Evolutionary conservation across 805 yeast genomes (phyloP), one percentile per base, ranked within the genome.

Genomic region (Grigorovia transvaalensis): DNA sequence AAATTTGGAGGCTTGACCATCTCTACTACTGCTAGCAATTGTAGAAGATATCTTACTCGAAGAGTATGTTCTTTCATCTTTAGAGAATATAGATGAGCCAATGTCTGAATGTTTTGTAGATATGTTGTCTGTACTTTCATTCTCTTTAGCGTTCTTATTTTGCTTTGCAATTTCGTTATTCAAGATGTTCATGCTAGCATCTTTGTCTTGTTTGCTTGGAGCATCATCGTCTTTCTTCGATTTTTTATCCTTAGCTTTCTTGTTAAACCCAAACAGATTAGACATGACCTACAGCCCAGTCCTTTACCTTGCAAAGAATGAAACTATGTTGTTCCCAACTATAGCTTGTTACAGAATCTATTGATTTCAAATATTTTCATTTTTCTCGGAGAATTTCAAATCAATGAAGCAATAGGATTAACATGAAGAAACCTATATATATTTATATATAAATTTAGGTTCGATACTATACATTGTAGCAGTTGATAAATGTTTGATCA

Each of bases 81-180:
- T 62, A 12, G 68, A 63, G 53, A 64, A 64, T 9, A 64, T 54
- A 5, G 68, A 64, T 9, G 62, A 59, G 11, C 65, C 27, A 27
- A 44, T 49, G 19, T 49, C 51, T n/a, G 53, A 47, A 33, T 30
- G 40, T 30, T 30, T 46, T 17, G 52, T 29, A 15, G 50, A 48
- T 12, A 15, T 23, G 33, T 48, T 44, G n/a, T 41, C 38, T 12
- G 27, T 13, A 17, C 50, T 12, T 4, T 5, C 17, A 9, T 27
- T 17, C 8, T 9, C 30, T 15, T 40, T 40, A 4, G 18, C 11
- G n/a, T 15, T 33, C 9, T n/a, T 17, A 13, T 23, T 17, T 27
- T 5, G 5, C 49, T 19, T 38, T 38, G 12, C 15, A 15, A 13
- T 6, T 20, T 45, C 43, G 35, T 42, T 19, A 48, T 27, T 43